phyloP scores from a whole-genome alignment of 345 rosid genomes.

The Anacardium occidentale region DNA sequence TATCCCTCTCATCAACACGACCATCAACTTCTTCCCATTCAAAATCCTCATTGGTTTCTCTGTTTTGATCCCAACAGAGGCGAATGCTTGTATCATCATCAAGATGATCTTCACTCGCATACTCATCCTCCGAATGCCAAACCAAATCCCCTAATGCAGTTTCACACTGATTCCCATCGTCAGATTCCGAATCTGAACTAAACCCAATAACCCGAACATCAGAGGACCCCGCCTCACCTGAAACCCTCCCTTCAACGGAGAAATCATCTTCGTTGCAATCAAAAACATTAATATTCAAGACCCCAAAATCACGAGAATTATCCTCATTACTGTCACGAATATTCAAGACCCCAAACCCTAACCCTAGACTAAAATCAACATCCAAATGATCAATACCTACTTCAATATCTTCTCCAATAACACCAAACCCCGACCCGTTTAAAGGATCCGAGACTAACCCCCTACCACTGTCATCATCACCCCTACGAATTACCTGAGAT shows the following conservation, averaged over 20 bases:
- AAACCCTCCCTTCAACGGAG: constrained; percentile 48
- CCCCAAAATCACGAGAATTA: neutral
- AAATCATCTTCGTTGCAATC: constrained; percentile 46
- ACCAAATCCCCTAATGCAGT: constrained; percentile 30
- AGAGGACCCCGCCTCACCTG: constrained; percentile 35
- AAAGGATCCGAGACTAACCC: constrained; percentile 39
- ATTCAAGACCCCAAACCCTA: constrained; percentile 45
- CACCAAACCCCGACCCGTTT: constrained; percentile 40
- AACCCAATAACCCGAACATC: constrained; percentile 39
- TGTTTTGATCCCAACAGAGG: constrained; percentile 69
- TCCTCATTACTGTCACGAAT: constrained; percentile 19
- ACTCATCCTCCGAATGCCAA: constrained; percentile 54
- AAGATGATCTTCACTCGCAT: constrained; percentile 39
- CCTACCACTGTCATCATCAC: constrained; percentile 7
- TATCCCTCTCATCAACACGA: constrained; percentile 62
- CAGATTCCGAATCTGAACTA: constrained; percentile 42
- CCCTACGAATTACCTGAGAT: constrained; percentile 45
- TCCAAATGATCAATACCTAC: constrained; percentile 38
- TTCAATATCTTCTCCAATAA: constrained; percentile 37
- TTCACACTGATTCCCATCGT: constrained; percentile 32
- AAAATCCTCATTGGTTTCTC: constrained; percentile 62
- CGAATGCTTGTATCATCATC: constrained; percentile 54
- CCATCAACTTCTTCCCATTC: constrained; percentile 97
- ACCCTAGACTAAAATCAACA: constrained; percentile 44
- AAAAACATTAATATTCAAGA: too few relatives aligned